Evolutionary conservation across 2,329 filamentous ascomycete genomes (phyloP).

Genomic region (Aspergillus uvarum): DNA sequence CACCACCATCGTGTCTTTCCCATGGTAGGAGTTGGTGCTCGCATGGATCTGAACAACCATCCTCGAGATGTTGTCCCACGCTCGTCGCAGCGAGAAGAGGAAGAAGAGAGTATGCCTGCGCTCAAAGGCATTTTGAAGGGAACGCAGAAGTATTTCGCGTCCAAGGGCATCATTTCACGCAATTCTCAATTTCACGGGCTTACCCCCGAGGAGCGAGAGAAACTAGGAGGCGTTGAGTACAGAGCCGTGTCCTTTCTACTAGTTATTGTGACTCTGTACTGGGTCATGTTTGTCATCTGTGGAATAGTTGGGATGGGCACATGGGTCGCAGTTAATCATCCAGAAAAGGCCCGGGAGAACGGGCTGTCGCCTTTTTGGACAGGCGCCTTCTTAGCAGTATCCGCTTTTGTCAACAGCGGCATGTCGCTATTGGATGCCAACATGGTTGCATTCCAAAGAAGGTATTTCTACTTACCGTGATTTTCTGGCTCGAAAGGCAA

Average conservation of each 20-base stretch:
- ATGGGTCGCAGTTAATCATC: constrained; percentile 46
- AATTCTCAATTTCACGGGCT: constrained; percentile 54
- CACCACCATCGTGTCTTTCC: constrained; percentile 32
- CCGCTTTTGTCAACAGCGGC: constrained; percentile 56
- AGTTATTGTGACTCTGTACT: constrained; percentile 47
- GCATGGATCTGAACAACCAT: constrained; percentile 36
- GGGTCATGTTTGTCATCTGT: constrained; percentile 47
- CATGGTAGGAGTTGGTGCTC: constrained; percentile 38
- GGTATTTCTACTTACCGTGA: constrained; percentile 17
- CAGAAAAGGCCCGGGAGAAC: constrained; percentile 43
- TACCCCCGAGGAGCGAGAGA: constrained; percentile 43
- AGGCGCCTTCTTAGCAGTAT: constrained; percentile 53
- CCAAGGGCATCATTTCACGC: constrained; percentile 39
- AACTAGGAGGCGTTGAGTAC: constrained; percentile 47
- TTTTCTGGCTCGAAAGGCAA: background rate
- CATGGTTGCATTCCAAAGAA: constrained; percentile 49
- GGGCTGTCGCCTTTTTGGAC: constrained; percentile 52
- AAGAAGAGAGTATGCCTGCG: constrained; percentile 20
- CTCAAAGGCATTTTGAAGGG: constrained; percentile 27
- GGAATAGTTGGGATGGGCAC: constrained; percentile 49
- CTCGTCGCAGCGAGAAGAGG: constrained; percentile 9
- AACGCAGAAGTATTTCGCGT: constrained; percentile 33
- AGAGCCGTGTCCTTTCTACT: constrained; percentile 39
- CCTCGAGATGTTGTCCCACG: constrained; percentile 30
- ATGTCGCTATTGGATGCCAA: constrained; percentile 56